Conservation (phyloP, 306 rosid species). For the Pyrus betulifolia region DNA sequence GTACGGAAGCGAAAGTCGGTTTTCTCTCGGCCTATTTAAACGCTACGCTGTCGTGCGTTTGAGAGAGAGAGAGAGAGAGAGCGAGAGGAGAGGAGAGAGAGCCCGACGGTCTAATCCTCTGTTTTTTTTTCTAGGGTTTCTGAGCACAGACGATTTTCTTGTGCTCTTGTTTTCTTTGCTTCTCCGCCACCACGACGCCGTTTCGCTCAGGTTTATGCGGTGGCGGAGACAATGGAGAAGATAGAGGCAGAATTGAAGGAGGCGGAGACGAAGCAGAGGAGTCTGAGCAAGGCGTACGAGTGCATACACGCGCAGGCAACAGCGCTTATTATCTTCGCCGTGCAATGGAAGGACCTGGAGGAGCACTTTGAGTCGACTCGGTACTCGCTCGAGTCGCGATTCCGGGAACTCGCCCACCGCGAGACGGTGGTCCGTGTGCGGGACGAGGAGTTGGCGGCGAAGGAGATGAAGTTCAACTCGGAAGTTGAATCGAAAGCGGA, state of each 20-base stretch:
- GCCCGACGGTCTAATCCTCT: no score
- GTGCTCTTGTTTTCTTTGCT: background rate
- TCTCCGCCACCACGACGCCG: background rate
- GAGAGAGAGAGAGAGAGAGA: no score
- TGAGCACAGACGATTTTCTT: background rate
- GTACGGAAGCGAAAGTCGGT: no score
- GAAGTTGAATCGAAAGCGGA: background rate
- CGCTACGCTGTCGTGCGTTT: no score
- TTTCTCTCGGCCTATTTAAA: no score
- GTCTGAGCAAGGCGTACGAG: background rate
- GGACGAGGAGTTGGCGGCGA: background rate
- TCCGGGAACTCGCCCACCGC: background rate
- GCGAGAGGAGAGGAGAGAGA: no score
- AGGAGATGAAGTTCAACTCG: background rate
- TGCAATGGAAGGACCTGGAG: no score
- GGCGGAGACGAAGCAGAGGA: constrained; percentile 7
- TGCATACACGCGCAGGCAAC: constrained; percentile 22
- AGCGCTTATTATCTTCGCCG: constrained; percentile 1
- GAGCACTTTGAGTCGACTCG: background rate
- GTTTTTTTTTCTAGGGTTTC: no score
- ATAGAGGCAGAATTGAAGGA: background rate
- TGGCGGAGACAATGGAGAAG: background rate
- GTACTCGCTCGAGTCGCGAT: background rate
- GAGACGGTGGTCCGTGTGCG: background rate
- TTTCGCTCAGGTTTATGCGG: background rate